Conservation (phyloP, 345 rosid species). For the Diplotaxis tenuifolia region DNA sequence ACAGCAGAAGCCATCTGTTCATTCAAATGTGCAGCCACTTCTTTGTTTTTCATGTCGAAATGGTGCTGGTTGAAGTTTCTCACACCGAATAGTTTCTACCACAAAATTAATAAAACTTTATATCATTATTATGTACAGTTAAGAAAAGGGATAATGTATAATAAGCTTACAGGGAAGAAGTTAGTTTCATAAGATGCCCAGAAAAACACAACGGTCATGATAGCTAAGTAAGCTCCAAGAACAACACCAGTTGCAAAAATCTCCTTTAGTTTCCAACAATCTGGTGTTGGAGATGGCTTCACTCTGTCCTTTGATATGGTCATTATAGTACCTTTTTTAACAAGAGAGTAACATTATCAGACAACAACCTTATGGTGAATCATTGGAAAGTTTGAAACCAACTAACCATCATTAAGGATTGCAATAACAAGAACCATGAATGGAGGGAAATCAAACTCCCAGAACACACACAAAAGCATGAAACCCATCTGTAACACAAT, state of each 20-base stretch:
- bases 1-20: constrained; percentile 50
- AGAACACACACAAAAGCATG: constrained; percentile 55
- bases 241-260: constrained; percentile 64
- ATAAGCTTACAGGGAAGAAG: constrained; percentile 47
- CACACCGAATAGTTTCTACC: constrained; percentile 44
- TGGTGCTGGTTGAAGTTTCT: constrained; percentile 45
- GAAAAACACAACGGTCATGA: constrained; percentile 58
- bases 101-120: no score
- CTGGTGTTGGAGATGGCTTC: constrained; percentile 61
- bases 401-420: constrained; percentile 62
- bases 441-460: constrained; percentile 71
- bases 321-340: constrained; percentile 55
- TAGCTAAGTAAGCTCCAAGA: constrained; percentile 54
- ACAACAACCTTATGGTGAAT: neutral
- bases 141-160: neutral
- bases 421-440: constrained; percentile 73
- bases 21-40: constrained; percentile 22
- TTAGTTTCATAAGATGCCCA: constrained; percentile 55
- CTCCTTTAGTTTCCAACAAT: constrained; percentile 58
- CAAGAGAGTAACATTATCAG: neutral
- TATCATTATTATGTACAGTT: neutral
- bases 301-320: constrained; percentile 64
- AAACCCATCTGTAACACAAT: constrained; percentile 51
- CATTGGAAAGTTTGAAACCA: neutral
- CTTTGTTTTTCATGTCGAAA: constrained; percentile 31